phyloP scores from a whole-genome alignment of 768 basidiomycete species.

The Dentipellis fragilis region DNA sequence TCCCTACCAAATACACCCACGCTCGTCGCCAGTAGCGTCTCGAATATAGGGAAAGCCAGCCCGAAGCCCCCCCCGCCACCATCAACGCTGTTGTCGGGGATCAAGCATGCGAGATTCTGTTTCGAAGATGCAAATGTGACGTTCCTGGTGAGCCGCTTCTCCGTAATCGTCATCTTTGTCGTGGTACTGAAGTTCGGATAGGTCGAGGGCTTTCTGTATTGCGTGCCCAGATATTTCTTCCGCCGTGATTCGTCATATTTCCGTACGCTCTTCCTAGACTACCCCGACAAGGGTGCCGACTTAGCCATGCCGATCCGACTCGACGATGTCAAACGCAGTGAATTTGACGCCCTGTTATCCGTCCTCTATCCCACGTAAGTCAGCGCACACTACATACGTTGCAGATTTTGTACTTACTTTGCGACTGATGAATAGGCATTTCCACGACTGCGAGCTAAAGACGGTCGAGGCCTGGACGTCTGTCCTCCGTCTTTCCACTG shows the following conservation, averaged over 20 bases:
- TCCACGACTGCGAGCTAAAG: too few relatives aligned
- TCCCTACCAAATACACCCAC: too few relatives aligned
- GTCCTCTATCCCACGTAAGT: background rate
- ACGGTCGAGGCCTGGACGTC: background rate
- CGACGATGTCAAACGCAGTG: background rate
- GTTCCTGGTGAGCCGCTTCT: background rate
- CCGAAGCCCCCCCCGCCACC: too few relatives aligned
- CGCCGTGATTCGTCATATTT: background rate
- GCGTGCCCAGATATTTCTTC: background rate
- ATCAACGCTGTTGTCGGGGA: too few relatives aligned
- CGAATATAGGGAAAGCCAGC: too few relatives aligned
- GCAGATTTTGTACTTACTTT: too few relatives aligned
- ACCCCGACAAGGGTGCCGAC: background rate
- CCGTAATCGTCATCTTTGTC: background rate
- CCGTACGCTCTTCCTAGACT: background rate
- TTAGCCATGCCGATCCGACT: background rate
- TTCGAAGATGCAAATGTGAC: background rate
- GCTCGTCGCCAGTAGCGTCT: too few relatives aligned
- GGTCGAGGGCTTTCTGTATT: background rate
- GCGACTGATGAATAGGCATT: too few relatives aligned
- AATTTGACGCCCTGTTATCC: slow-evolving; percentile 3
- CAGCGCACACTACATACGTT: too few relatives aligned
- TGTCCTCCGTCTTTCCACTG: background rate
- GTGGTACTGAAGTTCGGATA: background rate
- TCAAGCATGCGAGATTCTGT: background rate